Percentiles rank a stretch among this genome's conserved stretches.
These are phyloP conservation scores for Avena atlantica DNA, from an alignment of 176 grass and related monocot species.

Conservation along the genomic window DNA sequence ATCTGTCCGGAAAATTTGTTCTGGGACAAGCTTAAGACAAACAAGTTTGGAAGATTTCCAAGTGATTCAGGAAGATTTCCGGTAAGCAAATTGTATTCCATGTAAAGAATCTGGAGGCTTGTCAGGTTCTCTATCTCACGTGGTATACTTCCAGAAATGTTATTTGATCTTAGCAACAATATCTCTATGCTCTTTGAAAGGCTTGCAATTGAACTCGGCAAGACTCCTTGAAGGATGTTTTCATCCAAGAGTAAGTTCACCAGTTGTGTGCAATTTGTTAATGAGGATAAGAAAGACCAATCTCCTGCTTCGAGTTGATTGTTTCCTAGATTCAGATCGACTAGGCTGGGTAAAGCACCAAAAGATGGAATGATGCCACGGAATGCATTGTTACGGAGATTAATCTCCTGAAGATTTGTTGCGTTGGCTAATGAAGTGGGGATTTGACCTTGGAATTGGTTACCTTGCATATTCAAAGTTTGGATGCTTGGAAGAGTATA, in stretches of 20 bases:
- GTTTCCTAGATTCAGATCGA: background rate
- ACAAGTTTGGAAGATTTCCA: slow-evolving; percentile 37
- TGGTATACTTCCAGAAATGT: slow-evolving; percentile 51
- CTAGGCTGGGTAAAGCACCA: background rate
- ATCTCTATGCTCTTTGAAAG: slow-evolving; percentile 1
- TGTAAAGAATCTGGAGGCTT: background rate
- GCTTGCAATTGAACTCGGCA: slow-evolving; percentile 33
- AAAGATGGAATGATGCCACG: background rate
- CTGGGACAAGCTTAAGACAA: slow-evolving; percentile 5
- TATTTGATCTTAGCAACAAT: slow-evolving; percentile 31
- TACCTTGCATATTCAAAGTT: slow-evolving; percentile 17
- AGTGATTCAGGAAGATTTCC: slow-evolving; percentile 45
- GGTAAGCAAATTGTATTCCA: background rate
- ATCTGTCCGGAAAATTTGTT: slow-evolving; percentile 51
- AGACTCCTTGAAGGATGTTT: slow-evolving; percentile 31
- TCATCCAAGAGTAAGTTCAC: background rate
- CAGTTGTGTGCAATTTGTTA: slow-evolving; percentile 47
- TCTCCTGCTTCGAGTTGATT: slow-evolving; percentile 55
- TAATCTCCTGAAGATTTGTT: background rate
- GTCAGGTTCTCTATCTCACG: slow-evolving; percentile 24
- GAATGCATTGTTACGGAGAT: slow-evolving; percentile 36
- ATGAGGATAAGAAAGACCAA: slow-evolving; percentile 52
- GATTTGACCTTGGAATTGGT: slow-evolving; percentile 33
- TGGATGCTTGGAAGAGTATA: slow-evolving; percentile 41
- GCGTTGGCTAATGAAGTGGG: slow-evolving; percentile 26